These are phyloP conservation scores for Alopecurus myosuroides DNA, from an alignment of 176 grass and related monocot genomes.

Conservation along the genomic window DNA sequence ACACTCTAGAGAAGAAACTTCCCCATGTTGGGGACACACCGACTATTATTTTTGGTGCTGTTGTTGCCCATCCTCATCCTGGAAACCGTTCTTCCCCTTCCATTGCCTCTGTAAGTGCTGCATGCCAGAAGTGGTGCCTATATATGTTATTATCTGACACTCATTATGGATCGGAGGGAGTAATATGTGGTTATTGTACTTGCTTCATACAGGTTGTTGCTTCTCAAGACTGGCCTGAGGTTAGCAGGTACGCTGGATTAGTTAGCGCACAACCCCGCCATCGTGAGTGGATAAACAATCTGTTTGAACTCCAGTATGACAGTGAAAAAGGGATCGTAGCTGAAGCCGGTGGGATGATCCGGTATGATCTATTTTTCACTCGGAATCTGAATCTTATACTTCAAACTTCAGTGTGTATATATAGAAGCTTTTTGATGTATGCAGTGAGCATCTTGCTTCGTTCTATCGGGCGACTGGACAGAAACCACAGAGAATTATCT, in stretches of 20 bases:
- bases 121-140: neutral
- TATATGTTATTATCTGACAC: neutral
- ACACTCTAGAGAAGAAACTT: constrained; percentile 37
- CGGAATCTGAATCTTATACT: neutral
- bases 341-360: constrained; percentile 48
- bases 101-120: constrained; percentile 53
- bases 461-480: constrained; percentile 50
- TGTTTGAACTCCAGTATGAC: constrained; percentile 48
- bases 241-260: constrained; percentile 55
- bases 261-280: constrained; percentile 39
- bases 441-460: constrained; percentile 57
- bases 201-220: constrained; percentile 51
- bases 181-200: too few species aligned
- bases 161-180: too few species aligned
- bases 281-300: constrained; percentile 52
- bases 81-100: constrained; percentile 50
- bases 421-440: constrained; percentile 13
- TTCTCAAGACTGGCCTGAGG: constrained; percentile 69
- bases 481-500: constrained; percentile 58
- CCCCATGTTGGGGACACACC: constrained; percentile 43
- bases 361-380: constrained; percentile 23
- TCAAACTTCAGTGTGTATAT: neutral
- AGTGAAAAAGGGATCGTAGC: constrained; percentile 1
- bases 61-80: constrained; percentile 61
- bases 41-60: constrained; percentile 63